These are phyloP conservation scores for Collybiopsis luxurians DNA, from an alignment of 768 basidiomycete genomes.

Conservation along the genomic window DNA sequence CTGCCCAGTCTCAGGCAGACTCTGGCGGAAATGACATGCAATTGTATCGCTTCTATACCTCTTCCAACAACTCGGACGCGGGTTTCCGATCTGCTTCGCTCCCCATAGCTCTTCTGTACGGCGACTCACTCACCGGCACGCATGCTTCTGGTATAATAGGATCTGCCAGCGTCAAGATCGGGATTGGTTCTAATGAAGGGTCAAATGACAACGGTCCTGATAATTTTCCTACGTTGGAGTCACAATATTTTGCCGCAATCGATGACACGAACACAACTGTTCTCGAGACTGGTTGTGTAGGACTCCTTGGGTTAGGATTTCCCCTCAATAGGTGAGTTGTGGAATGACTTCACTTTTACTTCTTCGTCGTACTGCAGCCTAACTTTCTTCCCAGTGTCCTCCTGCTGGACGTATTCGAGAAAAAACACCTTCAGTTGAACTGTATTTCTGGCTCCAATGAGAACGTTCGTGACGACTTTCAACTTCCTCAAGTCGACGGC, in stretches of 20 bases:
- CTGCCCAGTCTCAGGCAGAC: no score
- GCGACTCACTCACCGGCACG: slow-evolving; percentile 70
- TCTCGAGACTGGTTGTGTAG: slow-evolving; percentile 50
- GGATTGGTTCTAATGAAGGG: no score
- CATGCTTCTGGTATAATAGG: slow-evolving; percentile 66
- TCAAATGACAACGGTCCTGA: no score
- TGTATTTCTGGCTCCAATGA: not conserved
- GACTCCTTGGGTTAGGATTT: slow-evolving; percentile 76
- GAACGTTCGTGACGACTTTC: not conserved
- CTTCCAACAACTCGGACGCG: slow-evolving; percentile 49
- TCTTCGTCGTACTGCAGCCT: not conserved
- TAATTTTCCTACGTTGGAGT: not conserved
- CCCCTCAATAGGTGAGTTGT: slow-evolving; percentile 59
- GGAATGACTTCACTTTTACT: not conserved
- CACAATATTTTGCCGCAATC: slow-evolving; percentile 64
- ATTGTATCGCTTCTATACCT: slow-evolving; percentile 23
- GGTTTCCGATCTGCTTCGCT: slow-evolving; percentile 45
- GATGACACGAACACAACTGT: slow-evolving; percentile 68
- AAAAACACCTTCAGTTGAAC: not conserved
- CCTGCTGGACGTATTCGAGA: not conserved
- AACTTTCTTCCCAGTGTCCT: not conserved
- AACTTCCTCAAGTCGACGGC: not conserved
- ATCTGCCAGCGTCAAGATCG: slow-evolving; percentile 52
- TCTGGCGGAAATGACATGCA: not conserved
- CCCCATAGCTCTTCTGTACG: slow-evolving; percentile 54